Evolutionary conservation across 2,329 filamentous ascomycete genomes (phyloP).

Genomic region (Ophiosphaerella herpotricha): DNA sequence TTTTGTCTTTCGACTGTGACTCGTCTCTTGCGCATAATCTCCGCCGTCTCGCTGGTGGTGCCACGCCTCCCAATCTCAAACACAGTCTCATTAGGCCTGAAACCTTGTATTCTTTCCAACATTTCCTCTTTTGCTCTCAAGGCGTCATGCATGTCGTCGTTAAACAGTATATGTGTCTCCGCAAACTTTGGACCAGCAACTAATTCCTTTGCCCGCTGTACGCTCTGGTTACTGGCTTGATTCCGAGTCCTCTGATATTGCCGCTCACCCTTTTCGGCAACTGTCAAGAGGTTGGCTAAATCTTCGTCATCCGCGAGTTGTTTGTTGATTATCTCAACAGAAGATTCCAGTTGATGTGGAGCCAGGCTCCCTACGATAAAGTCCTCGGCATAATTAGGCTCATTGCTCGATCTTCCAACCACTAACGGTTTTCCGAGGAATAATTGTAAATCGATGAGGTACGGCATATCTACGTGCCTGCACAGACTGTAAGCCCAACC

Average conservation of each 20-base stretch:
- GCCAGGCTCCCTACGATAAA: slow-evolving; percentile 79
- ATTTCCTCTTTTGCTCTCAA: slow-evolving; percentile 77
- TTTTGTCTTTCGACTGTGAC: slow-evolving; percentile 68
- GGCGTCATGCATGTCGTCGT: slow-evolving; percentile 60
- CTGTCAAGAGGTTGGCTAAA: slow-evolving; percentile 69
- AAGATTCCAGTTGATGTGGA: slow-evolving; percentile 72
- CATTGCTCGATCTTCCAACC: slow-evolving; percentile 66
- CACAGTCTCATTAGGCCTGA: slow-evolving; percentile 90
- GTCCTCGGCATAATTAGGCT: slow-evolving; percentile 76
- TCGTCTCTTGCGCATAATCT: slow-evolving; percentile 75
- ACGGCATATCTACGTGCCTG: slow-evolving; percentile 84
- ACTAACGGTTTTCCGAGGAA: slow-evolving; percentile 87
- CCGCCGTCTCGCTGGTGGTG: slow-evolving; percentile 66
- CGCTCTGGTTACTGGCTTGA: slow-evolving; percentile 86
- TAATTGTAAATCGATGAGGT: slow-evolving; percentile 89
- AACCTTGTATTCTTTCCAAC: slow-evolving; percentile 85
- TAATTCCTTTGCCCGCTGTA: slow-evolving; percentile 81
- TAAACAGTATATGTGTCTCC: slow-evolving; percentile 80
- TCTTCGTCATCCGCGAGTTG: slow-evolving; percentile 76
- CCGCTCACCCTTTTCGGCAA: slow-evolving; percentile 87
- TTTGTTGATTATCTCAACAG: slow-evolving; percentile 83
- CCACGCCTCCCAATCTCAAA: slow-evolving; percentile 86
- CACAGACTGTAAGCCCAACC: slow-evolving; percentile 97
- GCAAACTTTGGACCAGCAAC: slow-evolving; percentile 71
- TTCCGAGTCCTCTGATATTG: slow-evolving; percentile 90